Percentiles rank a stretch among this genome's conserved stretches.
Evolutionary conservation across 129 eudicot species (phyloP).

Genomic region (Oenanthe sinensis): DNA sequence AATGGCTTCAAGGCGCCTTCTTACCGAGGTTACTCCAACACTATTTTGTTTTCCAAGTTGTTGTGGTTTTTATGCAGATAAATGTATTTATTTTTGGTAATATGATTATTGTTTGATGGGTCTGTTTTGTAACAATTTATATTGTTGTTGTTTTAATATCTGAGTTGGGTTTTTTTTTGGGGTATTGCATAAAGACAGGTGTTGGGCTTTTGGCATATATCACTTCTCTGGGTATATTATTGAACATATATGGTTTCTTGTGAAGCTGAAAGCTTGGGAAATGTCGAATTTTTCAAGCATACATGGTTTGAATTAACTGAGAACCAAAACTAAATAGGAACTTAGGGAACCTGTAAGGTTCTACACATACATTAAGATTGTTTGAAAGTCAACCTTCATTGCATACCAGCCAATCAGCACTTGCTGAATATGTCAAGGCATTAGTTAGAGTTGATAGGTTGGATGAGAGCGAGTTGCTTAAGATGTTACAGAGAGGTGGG

Average conservation of each 20-base stretch:
- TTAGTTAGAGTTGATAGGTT: constrained; percentile 76
- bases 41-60: neutral
- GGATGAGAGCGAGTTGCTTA: constrained; percentile 81
- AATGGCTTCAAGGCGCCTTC: neutral
- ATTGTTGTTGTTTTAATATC: too few relatives aligned
- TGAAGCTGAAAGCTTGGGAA: neutral
- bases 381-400: constrained; percentile 86
- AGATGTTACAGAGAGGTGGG: constrained; percentile 83
- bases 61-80: too few relatives aligned
- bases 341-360: too few relatives aligned
- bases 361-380: constrained; percentile 18
- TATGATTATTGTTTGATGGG: neutral
- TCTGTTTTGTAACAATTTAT: too few relatives aligned
- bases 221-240: neutral
- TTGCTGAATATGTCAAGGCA: constrained; percentile 87
- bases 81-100: neutral
- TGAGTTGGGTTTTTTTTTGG: neutral
- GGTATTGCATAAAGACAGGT: neutral
- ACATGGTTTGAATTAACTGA: too few relatives aligned
- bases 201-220: neutral
- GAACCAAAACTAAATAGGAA: too few relatives aligned
- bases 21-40: neutral
- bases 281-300: too few relatives aligned
- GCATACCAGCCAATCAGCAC: constrained; percentile 66
- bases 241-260: neutral